Conservation (phyloP, 768 basidiomycete genomes). For the Jaapia argillacea region DNA sequence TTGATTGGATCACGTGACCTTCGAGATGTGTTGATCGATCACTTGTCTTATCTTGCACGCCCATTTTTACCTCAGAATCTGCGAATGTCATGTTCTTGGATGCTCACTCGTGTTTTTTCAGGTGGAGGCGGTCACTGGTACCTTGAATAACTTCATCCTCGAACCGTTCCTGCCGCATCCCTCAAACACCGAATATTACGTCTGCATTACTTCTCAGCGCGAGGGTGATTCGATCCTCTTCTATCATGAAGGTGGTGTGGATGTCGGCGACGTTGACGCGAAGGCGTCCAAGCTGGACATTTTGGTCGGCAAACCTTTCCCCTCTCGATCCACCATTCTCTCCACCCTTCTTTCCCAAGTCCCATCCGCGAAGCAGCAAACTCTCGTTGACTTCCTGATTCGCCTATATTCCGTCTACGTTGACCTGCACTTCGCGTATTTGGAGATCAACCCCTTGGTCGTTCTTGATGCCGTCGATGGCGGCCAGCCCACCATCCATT, state of each 20-base stretch:
- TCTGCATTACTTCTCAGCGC: slow-evolving; percentile 93
- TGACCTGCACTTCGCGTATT: slow-evolving; percentile 98
- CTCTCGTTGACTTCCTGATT: slow-evolving; percentile 89
- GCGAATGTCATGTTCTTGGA: too few relatives aligned
- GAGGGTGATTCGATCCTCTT: slow-evolving; percentile 96
- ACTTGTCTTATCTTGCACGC: neutral
- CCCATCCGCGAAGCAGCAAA: slow-evolving; percentile 77
- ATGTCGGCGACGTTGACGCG: slow-evolving; percentile 96
- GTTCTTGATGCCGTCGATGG: slow-evolving; percentile 74
- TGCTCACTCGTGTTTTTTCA: too few relatives aligned
- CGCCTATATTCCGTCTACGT: slow-evolving; percentile 96
- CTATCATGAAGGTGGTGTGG: slow-evolving; percentile 98
- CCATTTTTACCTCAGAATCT: neutral
- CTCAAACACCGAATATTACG: slow-evolving; percentile 91
- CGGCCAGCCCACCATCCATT: slow-evolving; percentile 74
- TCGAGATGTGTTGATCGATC: too few relatives aligned
- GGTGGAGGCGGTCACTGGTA: slow-evolving; percentile 93
- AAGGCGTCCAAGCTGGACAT: slow-evolving; percentile 88
- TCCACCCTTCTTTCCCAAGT: slow-evolving; percentile 74
- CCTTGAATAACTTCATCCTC: slow-evolving; percentile 94
- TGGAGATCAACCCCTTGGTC: slow-evolving; percentile 98
- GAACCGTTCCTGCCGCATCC: slow-evolving; percentile 99
- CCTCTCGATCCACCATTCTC: slow-evolving; percentile 68
- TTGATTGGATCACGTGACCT: too few relatives aligned
- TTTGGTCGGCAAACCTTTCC: slow-evolving; percentile 71